These are phyloP conservation scores for Phaffomyces antillensis DNA, from an alignment of 805 yeast species.

Conservation along the genomic window DNA sequence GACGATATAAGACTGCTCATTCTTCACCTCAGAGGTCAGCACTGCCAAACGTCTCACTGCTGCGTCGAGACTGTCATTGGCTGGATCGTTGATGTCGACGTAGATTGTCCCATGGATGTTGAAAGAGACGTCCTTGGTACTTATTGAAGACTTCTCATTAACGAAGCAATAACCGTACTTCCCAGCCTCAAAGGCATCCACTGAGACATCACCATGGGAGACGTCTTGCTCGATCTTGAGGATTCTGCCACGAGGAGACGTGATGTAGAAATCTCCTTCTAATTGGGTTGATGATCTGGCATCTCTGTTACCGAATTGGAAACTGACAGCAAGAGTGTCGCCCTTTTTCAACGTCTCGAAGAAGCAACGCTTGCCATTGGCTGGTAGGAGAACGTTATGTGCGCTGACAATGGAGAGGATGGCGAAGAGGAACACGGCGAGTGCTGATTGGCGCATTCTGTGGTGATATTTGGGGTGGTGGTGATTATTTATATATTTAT, in stretches of 20 bases:
- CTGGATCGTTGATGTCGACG: slow-evolving; percentile 71
- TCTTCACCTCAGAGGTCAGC: slow-evolving; percentile 78
- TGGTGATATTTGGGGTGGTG: no score
- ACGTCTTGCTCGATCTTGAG: slow-evolving; percentile 44
- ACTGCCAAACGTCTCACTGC: slow-evolving; percentile 72
- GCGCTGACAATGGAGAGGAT: slow-evolving; percentile 32
- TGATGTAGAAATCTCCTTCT: slow-evolving; percentile 49
- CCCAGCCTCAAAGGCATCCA: slow-evolving; percentile 62
- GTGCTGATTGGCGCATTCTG: slow-evolving; percentile 1
- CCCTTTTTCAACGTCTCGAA: slow-evolving; percentile 74
- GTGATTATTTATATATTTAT: no score
- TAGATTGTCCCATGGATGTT: slow-evolving; percentile 91
- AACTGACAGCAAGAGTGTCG: slow-evolving; percentile 81
- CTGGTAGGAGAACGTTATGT: slow-evolving; percentile 76
- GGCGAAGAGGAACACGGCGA: background rate
- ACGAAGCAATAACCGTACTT: slow-evolving; percentile 85
- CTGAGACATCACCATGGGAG: slow-evolving; percentile 74
- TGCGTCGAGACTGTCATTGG: slow-evolving; percentile 72
- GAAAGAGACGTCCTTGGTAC: slow-evolving; percentile 87
- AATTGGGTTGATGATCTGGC: slow-evolving; percentile 61
- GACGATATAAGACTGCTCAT: slow-evolving; percentile 85
- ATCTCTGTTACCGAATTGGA: slow-evolving; percentile 91
- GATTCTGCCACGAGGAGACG: slow-evolving; percentile 36
- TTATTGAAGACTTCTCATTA: slow-evolving; percentile 66
- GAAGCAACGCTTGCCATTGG: slow-evolving; percentile 83